Percentiles rank a stretch among this genome's conserved stretches.
phyloP scores from a whole-genome alignment of 2,329 filamentous ascomycete genomes.

The Aureobasidium vineae region DNA sequence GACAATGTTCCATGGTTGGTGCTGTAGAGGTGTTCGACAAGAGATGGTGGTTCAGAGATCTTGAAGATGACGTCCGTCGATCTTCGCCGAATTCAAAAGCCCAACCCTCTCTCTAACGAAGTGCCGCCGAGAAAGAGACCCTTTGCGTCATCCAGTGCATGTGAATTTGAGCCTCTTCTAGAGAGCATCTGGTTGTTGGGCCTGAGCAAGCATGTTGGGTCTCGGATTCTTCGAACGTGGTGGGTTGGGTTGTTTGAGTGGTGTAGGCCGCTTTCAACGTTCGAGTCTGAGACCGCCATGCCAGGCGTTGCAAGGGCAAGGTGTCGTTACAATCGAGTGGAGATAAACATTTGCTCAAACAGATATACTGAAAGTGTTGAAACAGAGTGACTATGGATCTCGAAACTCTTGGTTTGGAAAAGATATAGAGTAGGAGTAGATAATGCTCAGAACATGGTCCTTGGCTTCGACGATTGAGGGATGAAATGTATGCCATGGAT shows the following conservation, averaged over 20 bases:
- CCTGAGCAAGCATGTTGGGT: background rate
- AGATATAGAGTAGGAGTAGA: too few relatives aligned
- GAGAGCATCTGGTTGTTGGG: background rate
- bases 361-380: too few relatives aligned
- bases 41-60: background rate
- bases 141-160: slow-evolving; percentile 5
- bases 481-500: too few relatives aligned
- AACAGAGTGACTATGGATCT: too few relatives aligned
- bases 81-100: background rate
- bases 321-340: too few relatives aligned
- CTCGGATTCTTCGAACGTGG: background rate
- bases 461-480: too few relatives aligned
- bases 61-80: slow-evolving; percentile 1
- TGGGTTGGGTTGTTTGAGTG: background rate
- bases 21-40: background rate
- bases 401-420: too few relatives aligned
- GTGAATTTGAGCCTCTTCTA: background rate
- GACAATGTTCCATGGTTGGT: background rate
- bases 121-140: background rate
- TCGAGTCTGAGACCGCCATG: background rate
- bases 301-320: background rate
- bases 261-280: background rate
- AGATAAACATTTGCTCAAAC: too few relatives aligned
- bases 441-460: too few relatives aligned
- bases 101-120: background rate